phyloP scores from a whole-genome alignment of 2,329 filamentous ascomycete species.

The Lanzia echinophila region DNA sequence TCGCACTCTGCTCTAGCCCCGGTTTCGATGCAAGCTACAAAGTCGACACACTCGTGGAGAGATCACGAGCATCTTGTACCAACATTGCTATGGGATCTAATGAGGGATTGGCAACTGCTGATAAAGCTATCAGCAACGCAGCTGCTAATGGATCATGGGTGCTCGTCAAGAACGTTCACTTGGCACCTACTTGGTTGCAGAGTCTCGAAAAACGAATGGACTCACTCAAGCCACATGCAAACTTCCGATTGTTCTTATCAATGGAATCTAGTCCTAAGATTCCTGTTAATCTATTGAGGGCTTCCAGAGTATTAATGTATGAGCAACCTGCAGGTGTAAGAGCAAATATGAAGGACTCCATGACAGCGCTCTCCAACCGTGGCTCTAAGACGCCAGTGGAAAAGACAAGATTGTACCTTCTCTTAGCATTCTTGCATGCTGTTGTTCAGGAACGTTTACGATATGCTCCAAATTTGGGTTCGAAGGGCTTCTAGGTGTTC shows the following conservation, averaged over 20 bases:
- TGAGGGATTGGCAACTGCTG: constrained; percentile 83
- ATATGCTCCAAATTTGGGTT: constrained; percentile 88
- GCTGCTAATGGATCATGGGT: constrained; percentile 93
- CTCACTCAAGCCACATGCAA: constrained; percentile 83
- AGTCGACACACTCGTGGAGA: constrained; percentile 88
- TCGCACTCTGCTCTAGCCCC: constrained; percentile 87
- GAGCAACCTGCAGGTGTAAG: constrained; percentile 95
- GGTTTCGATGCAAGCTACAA: constrained; percentile 99
- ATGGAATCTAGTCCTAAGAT: constrained; percentile 98
- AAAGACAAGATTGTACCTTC: constrained; percentile 78
- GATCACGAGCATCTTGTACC: constrained; percentile 73
- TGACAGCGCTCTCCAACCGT: constrained; percentile 72
- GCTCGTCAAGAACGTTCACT: constrained; percentile 96
- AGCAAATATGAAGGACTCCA: constrained; percentile 97
- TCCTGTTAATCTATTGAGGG: constrained; percentile 87
- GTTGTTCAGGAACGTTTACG: constrained; percentile 91
- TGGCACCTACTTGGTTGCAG: constrained; percentile 93
- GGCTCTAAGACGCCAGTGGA: constrained; percentile 81
- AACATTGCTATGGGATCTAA: constrained; percentile 99
- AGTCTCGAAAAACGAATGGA: constrained; percentile 96
- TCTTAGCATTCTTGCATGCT: constrained; percentile 91
- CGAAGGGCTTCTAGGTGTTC: constrained; percentile 99
- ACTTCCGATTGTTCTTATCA: constrained; percentile 92
- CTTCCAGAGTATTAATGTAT: constrained; percentile 92
- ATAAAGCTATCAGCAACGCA: constrained; percentile 90